Evolutionary conservation across 2,329 filamentous ascomycete species (phyloP), one percentile per base, ranked within the genome.

Genomic region (Coniochaeta sp.): DNA sequence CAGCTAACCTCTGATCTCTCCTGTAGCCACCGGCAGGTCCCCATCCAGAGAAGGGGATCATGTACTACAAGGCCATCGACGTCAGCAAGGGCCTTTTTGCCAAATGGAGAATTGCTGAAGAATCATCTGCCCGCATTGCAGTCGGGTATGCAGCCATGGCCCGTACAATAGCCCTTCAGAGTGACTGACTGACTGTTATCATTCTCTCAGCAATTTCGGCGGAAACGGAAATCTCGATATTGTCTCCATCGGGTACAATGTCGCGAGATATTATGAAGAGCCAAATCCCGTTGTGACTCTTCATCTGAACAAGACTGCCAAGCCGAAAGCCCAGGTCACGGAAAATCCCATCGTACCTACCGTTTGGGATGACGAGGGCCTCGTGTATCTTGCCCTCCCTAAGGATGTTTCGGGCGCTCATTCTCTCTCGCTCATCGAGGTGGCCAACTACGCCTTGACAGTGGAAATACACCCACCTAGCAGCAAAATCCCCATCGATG

Each of bases 31-130:
- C 54, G 9, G 30, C 9, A 2, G 54, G 54, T 38, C 54, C 28
- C 6, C 54, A 56, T 24, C 54, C 54, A 17, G 16, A 56, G n/a
- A 56, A 56, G 24, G 54, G 54, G 14, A 56, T 56, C 30, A 56
- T 56, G 54, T 56, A 56, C 22, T 56, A 56, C 54, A 56, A 56
- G 34, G 54, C 54, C n/a, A 34, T 56, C 10, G 54, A 56, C n/a
- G 16, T n/a, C 17, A 36, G n/a, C 12, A 56, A 56, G 24, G 54
- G 54, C 26, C 6, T 56, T 9, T 56, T 56, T 24, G 54, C 54
- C 4, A 56, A 56, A 24, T 56, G 54, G 54, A 34, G 30, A 10
- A 56, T 56, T 24, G 54, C 54, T 9, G n/a, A 34, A 12, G 54
- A 56, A 26, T 56, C 54, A 24, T 56, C 54, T 22, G 54, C 54